Evolutionary conservation across 352 stramenopile genomes (phyloP).

Genomic region (Achlya hypogyna): DNA sequence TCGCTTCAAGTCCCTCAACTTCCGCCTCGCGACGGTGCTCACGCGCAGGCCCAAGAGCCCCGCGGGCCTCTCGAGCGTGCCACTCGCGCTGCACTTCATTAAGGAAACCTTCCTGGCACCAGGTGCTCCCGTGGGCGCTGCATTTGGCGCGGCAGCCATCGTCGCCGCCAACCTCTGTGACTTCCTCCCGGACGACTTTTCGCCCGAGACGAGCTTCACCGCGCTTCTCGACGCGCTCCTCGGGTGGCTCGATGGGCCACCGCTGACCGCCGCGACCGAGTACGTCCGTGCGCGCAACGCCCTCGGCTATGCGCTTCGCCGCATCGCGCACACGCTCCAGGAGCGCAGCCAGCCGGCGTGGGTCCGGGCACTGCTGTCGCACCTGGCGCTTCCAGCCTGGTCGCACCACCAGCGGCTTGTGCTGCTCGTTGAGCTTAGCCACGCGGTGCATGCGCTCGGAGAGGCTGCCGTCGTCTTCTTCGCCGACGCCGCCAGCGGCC

Average conservation of each 20-base stretch:
- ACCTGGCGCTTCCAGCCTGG: slow-evolving; percentile 32
- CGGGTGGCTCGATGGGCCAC: slow-evolving; percentile 50
- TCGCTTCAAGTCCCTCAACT: slow-evolving; percentile 26
- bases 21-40: neutral
- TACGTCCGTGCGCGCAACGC: slow-evolving; percentile 57
- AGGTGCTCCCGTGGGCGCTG: slow-evolving; percentile 46
- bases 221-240: slow-evolving; percentile 60
- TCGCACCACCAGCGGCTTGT: slow-evolving; percentile 66
- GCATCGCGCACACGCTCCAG: slow-evolving; percentile 43
- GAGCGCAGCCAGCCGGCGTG: slow-evolving; percentile 53
- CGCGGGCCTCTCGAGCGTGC: slow-evolving; percentile 63
- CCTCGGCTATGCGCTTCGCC: slow-evolving; percentile 64
- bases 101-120: slow-evolving; percentile 61
- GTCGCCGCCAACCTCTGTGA: slow-evolving; percentile 73
- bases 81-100: slow-evolving; percentile 63
- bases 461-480: slow-evolving; percentile 45
- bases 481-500: slow-evolving; percentile 26
- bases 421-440: slow-evolving; percentile 48
- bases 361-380: slow-evolving; percentile 43
- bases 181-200: slow-evolving; percentile 44
- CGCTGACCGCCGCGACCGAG: slow-evolving; percentile 63
- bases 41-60: slow-evolving; percentile 36
- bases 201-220: slow-evolving; percentile 48
- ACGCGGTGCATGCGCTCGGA: slow-evolving; percentile 59
- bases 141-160: slow-evolving; percentile 61